A percentile compares a stretch with the other conserved stretches of the same genome.
These are phyloP conservation scores for Erodium chrysanthum DNA, from an alignment of 441 rosid genomes.

Conservation along the genomic window DNA sequence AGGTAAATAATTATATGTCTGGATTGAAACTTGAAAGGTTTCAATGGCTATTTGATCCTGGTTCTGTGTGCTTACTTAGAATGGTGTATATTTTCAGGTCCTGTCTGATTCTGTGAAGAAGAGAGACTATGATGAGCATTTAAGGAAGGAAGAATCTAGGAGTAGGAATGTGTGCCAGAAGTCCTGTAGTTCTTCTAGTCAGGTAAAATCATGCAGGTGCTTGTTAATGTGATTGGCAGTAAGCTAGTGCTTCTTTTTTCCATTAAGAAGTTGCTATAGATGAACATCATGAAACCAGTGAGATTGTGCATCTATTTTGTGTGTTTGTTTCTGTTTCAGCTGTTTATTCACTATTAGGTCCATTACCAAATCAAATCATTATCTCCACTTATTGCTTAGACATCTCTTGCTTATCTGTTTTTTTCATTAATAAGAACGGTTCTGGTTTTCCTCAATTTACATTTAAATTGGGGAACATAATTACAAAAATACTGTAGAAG, in stretches of 20 bases:
- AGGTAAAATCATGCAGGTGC: slow-evolving; percentile 34
- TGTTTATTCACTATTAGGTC: too few relatives aligned
- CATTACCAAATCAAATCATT: neutral
- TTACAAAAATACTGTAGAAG: slow-evolving; percentile 5
- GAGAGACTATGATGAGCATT: slow-evolving; percentile 89
- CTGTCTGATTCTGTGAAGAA: slow-evolving; percentile 80
- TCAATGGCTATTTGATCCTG: slow-evolving; percentile 9
- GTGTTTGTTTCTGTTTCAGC: too few relatives aligned
- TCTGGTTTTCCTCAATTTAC: neutral
- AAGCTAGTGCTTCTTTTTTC: neutral
- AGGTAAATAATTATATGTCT: slow-evolving; percentile 37
- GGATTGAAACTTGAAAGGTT: slow-evolving; percentile 2
- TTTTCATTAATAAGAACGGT: neutral
- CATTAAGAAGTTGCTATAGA: neutral
- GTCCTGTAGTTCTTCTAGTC: slow-evolving; percentile 43
- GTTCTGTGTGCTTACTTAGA: slow-evolving; percentile 15
- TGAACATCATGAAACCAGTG: neutral
- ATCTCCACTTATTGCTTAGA: neutral
- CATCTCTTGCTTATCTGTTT: neutral
- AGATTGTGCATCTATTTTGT: neutral
- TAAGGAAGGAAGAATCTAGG: slow-evolving; percentile 71
- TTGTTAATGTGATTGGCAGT: neutral
- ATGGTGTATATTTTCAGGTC: slow-evolving; percentile 42
- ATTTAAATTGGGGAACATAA: neutral
- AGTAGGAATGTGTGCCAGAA: slow-evolving; percentile 67